Evolutionary conservation across 495 filamentous ascomycete species (phyloP).

Genomic region (Aspergillus bertholletiae): DNA sequence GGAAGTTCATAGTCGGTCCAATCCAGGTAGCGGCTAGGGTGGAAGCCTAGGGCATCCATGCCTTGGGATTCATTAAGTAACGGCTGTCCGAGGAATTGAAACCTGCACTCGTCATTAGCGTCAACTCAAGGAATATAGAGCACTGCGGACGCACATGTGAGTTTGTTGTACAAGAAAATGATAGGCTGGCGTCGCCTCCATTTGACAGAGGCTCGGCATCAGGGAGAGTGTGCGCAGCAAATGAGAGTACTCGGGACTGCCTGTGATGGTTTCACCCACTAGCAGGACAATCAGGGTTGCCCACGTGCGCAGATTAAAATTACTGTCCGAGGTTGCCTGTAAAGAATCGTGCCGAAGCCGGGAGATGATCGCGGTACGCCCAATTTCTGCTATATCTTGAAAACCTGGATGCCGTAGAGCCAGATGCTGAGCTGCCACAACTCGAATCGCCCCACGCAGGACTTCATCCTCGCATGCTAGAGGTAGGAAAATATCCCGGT

Average conservation of each 20-base stretch:
- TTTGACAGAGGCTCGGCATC: background rate
- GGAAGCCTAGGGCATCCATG: no score
- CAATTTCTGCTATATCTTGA: slow-evolving; percentile 9
- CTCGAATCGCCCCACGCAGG: slow-evolving; percentile 75
- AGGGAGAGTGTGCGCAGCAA: slow-evolving; percentile 14
- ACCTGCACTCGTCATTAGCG: no score
- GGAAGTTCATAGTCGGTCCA: slow-evolving; percentile 4
- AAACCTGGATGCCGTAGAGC: slow-evolving; percentile 3
- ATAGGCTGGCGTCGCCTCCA: no score
- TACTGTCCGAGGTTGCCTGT: slow-evolving; percentile 8
- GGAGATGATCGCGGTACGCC: slow-evolving; percentile 15
- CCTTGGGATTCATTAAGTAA: no score
- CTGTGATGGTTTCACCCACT: slow-evolving; percentile 22
- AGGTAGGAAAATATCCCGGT: slow-evolving; percentile 70
- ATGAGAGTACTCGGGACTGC: slow-evolving; percentile 16
- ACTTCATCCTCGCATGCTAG: slow-evolving; percentile 68
- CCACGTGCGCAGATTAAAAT: slow-evolving; percentile 18
- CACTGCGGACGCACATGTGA: no score
- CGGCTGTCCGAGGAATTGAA: no score
- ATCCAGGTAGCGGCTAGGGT: no score
- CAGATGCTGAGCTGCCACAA: slow-evolving; percentile 70
- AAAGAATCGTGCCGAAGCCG: slow-evolving; percentile 15
- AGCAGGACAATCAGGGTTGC: slow-evolving; percentile 22
- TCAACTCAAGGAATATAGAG: no score
- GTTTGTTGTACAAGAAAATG: no score